Evolutionary conservation across 805 yeast genomes (phyloP).

Genomic region (Ogataea zsoltii): DNA sequence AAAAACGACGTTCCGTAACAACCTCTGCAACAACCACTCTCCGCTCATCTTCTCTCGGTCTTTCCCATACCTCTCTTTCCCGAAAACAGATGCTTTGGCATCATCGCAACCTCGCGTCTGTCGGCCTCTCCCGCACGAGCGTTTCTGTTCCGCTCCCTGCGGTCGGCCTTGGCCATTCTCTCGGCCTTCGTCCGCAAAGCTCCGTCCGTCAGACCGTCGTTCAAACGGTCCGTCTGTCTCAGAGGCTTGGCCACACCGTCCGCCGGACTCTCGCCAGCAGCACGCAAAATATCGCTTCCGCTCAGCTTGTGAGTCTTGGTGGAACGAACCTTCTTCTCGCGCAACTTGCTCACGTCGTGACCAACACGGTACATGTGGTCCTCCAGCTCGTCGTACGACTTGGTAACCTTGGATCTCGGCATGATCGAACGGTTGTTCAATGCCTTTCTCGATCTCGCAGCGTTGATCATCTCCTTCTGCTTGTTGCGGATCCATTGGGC

Average conservation of each 20-base stretch:
- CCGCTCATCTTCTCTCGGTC: slow-evolving; percentile 89
- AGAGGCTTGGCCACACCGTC: slow-evolving; percentile 39
- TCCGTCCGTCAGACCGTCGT: slow-evolving; percentile 85
- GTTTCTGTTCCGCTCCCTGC: slow-evolving; percentile 89
- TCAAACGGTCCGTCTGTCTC: slow-evolving; percentile 74
- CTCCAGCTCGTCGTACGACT: slow-evolving; percentile 78
- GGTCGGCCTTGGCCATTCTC: slow-evolving; percentile 82
- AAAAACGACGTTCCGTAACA: no score
- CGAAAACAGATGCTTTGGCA: slow-evolving; percentile 92
- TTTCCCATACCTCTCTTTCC: slow-evolving; percentile 98
- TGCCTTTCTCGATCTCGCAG: slow-evolving; percentile 82
- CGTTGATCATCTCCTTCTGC: slow-evolving; percentile 90
- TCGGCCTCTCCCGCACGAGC: slow-evolving; percentile 97
- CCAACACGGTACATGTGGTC: slow-evolving; percentile 88
- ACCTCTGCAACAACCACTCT: no score
- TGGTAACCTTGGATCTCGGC: slow-evolving; percentile 87
- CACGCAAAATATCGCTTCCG: slow-evolving; percentile 80
- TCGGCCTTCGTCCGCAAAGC: slow-evolving; percentile 80
- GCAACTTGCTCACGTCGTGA: slow-evolving; percentile 73
- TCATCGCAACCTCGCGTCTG: slow-evolving; percentile 78
- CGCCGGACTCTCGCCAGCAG: slow-evolving; percentile 31
- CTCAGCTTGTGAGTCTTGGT: slow-evolving; percentile 37
- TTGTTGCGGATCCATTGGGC: slow-evolving; percentile 95
- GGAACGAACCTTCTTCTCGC: slow-evolving; percentile 36
- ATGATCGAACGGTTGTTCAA: slow-evolving; percentile 82